These are phyloP conservation scores for Colletotrichum sojae DNA, from an alignment of 2,329 filamentous ascomycete genomes.

Conservation along the genomic window DNA sequence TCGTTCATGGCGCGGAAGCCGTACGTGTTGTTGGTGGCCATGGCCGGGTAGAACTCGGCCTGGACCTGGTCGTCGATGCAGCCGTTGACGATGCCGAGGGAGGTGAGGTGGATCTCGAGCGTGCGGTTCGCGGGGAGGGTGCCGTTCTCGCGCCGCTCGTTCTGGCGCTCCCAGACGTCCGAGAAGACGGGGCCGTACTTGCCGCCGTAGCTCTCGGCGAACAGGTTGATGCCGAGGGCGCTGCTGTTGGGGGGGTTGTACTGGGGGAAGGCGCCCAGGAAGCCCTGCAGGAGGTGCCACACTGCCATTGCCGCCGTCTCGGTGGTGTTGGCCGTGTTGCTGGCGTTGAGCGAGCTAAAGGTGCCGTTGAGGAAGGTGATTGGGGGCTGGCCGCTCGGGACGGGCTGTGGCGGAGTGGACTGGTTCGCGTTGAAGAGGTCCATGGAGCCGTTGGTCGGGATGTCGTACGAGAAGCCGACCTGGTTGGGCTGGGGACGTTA, in stretches of 20 bases:
- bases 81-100: constrained; percentile 80
- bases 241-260: constrained; percentile 66
- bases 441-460: constrained; percentile 72
- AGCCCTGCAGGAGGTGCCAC: constrained; percentile 77
- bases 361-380: constrained; percentile 72
- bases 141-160: constrained; percentile 67
- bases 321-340: constrained; percentile 68
- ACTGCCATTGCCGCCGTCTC: constrained; percentile 69
- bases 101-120: constrained; percentile 71
- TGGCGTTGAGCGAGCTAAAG: constrained; percentile 68
- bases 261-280: constrained; percentile 70
- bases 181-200: constrained; percentile 79
- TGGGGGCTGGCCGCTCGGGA: constrained; percentile 41
- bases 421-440: constrained; percentile 59
- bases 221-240: constrained; percentile 73
- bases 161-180: constrained; percentile 72
- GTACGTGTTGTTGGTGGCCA: constrained; percentile 75
- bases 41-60: constrained; percentile 68
- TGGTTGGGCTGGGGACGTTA: constrained; percentile 72
- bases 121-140: constrained; percentile 63
- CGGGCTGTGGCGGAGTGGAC: constrained; percentile 50
- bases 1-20: constrained; percentile 66
- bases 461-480: constrained; percentile 78
- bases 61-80: constrained; percentile 77
- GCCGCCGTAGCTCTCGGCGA: constrained; percentile 79